phyloP scores from a whole-genome alignment of 768 basidiomycete genomes.

The Aureoboletus auriporus region DNA sequence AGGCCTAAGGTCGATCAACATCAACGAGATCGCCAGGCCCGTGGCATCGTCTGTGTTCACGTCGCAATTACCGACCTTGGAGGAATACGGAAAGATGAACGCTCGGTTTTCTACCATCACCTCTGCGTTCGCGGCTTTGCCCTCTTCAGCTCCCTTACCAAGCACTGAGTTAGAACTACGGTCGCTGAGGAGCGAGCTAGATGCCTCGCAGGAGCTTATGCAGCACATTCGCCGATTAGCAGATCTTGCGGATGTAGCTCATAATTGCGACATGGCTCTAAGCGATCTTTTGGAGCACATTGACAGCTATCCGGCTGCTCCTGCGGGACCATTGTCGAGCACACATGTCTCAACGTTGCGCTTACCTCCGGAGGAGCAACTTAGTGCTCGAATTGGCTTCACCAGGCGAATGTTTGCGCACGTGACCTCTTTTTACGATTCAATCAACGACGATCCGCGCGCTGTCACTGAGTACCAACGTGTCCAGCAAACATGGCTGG shows the following conservation, averaged over 20 bases:
- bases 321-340: constrained; percentile 48
- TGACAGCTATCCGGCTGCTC: constrained; percentile 73
- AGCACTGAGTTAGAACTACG: constrained; percentile 55
- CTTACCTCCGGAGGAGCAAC: constrained; percentile 62
- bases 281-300: constrained; percentile 85
- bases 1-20: constrained; percentile 55
- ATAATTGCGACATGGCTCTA: constrained; percentile 65
- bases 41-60: constrained; percentile 28
- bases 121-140: constrained; percentile 45
- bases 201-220: constrained; percentile 45
- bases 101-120: constrained; percentile 43
- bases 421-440: constrained; percentile 39
- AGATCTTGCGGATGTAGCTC: constrained; percentile 45
- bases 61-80: constrained; percentile 48
- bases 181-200: constrained; percentile 58
- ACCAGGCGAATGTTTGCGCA: constrained; percentile 49
- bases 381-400: constrained; percentile 59
- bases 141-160: constrained; percentile 36
- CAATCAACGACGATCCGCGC: constrained; percentile 55
- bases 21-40: constrained; percentile 52
- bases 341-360: constrained; percentile 39
- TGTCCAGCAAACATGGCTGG: constrained; percentile 75
- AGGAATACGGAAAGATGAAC: constrained; percentile 45
- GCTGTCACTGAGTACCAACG: constrained; percentile 57
- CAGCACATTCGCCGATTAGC: constrained; percentile 52